phyloP scores from a whole-genome alignment of 2,329 filamentous ascomycete genomes.

The Xylariales sp. region DNA sequence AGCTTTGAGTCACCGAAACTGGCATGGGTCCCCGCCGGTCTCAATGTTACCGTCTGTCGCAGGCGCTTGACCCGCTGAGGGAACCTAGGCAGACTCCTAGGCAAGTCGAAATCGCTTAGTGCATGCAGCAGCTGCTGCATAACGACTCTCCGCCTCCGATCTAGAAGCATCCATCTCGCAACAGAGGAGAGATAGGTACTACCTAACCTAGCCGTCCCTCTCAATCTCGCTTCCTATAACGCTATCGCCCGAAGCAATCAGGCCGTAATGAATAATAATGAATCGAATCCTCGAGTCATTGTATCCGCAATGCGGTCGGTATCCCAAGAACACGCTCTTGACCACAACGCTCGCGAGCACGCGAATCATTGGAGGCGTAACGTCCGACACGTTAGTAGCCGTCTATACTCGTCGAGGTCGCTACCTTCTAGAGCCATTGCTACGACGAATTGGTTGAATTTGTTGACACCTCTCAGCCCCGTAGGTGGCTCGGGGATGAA shows the following conservation, averaged over 20 bases:
- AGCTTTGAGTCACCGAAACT: no score
- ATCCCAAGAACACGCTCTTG: neutral
- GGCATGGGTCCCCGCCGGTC: no score
- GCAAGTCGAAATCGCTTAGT: constrained; percentile 25
- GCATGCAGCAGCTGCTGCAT: constrained; percentile 27
- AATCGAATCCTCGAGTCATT: neutral
- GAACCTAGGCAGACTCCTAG: neutral
- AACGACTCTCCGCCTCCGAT: constrained; percentile 18
- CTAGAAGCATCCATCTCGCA: no score
- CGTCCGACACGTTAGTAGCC: constrained; percentile 30
- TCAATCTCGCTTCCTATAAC: no score
- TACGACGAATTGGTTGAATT: constrained; percentile 26
- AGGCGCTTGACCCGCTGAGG: no score
- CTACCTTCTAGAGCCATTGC: constrained; percentile 27
- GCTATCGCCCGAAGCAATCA: neutral
- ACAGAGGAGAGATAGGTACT: no score
- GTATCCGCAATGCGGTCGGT: neutral
- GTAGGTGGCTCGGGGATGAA: constrained; percentile 37
- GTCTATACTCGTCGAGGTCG: constrained; percentile 29
- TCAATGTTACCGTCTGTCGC: no score
- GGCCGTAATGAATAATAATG: constrained; percentile 16
- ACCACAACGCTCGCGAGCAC: constrained; percentile 30
- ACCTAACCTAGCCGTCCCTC: no score
- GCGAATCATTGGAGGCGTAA: constrained; percentile 13
- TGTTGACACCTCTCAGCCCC: constrained; percentile 34